Evolutionary conservation across 2,329 filamentous ascomycete genomes (phyloP), one percentile per base, ranked within the genome.

Genomic region (Pseudogymnoascus sp.): DNA sequence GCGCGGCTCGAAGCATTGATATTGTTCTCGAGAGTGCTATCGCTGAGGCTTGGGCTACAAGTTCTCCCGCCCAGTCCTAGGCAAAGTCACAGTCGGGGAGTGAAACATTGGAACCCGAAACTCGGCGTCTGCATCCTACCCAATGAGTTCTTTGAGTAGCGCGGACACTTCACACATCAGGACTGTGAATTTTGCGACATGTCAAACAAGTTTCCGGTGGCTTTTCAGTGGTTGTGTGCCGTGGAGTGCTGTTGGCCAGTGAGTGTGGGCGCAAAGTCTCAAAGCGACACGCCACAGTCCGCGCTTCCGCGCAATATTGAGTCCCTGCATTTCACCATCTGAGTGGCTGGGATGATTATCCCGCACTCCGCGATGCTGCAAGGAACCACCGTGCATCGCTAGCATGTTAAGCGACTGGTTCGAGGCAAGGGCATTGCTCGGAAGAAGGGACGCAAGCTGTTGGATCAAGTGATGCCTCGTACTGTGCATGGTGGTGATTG

Each of bases 331-430:
- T 56, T 56, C 50, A 56, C 28, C 8, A 56, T 19, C 50, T 56
- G 50, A 56, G 50, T 56, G 50, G 50, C 50, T 56, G 28, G 50
- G 50, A 56, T 56, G 50, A 19, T 56, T 6, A 56, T 33, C 50
- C 50, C 50, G 50, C 50, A 56, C 50, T 56, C 50, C 50, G 50
- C 50, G 50, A 16, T 6, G 50, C 50, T 56, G n/a, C 50, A 56
- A 56, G 50, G 50, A 56, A 26, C 26, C 50, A 56, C 50, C 8
- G 28, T 11, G 50, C 50, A 33, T 33, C 50, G n/a, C 50, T n/a
- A 33, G n/a, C n/a, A 56, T 56, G 50, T 33, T 33, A 56, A 56
- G 46, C 26, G 26, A 56, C 46, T 56, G 46, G 26, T 19, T 56
- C 26, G 26, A 56, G 46, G 46, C 46, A 33, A 33, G 50, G 50